Percentiles rank a stretch among this genome's conserved stretches.
Evolutionary conservation across 2,329 filamentous ascomycete genomes (phyloP).

Genomic region (Fusarium chlamydosporum): DNA sequence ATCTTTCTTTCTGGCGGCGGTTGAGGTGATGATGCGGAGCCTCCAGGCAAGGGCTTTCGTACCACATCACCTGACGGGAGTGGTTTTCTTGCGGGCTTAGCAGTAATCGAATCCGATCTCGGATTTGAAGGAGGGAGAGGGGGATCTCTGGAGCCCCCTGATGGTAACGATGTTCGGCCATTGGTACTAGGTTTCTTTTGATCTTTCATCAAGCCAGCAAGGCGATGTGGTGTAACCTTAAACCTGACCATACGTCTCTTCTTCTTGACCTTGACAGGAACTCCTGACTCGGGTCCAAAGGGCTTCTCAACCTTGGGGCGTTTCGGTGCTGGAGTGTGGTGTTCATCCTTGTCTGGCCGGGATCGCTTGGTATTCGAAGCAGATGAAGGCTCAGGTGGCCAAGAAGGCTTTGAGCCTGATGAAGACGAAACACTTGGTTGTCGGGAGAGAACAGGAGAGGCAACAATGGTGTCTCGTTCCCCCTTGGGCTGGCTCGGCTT

Average conservation of each 20-base stretch:
- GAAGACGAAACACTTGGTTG: conserved; percentile 46
- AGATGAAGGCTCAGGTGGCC: conserved; percentile 40
- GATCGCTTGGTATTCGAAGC: conserved; percentile 54
- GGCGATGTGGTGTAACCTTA: conserved; percentile 54
- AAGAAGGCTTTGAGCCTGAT: conserved; percentile 41
- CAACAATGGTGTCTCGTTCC: conserved; percentile 51
- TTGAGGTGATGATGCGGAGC: conserved; percentile 46
- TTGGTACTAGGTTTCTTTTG: conserved; percentile 40
- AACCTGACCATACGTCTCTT: conserved; percentile 57
- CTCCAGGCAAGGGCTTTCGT: conserved; percentile 55
- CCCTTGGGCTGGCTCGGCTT: conserved; percentile 29
- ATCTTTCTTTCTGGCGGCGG: conserved; percentile 48
- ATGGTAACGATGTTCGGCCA: conserved; percentile 55
- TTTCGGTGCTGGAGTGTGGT: conserved; percentile 56
- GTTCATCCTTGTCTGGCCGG: conserved; percentile 57
- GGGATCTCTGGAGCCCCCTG: conserved; percentile 49
- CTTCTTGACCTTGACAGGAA: conserved; percentile 43
- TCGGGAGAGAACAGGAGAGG: conserved; percentile 45
- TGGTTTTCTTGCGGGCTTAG: conserved; percentile 57
- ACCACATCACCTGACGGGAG: conserved; percentile 52
- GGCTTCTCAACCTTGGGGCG: conserved; percentile 57
- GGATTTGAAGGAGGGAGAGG: conserved; percentile 37
- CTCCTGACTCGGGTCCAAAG: conserved; percentile 39
- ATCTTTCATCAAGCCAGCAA: conserved; percentile 55
- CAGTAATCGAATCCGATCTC: conserved; percentile 52